Evolutionary conservation across 1,284 basidiomycete species (phyloP).

Genomic region (Athelia sp.): DNA sequence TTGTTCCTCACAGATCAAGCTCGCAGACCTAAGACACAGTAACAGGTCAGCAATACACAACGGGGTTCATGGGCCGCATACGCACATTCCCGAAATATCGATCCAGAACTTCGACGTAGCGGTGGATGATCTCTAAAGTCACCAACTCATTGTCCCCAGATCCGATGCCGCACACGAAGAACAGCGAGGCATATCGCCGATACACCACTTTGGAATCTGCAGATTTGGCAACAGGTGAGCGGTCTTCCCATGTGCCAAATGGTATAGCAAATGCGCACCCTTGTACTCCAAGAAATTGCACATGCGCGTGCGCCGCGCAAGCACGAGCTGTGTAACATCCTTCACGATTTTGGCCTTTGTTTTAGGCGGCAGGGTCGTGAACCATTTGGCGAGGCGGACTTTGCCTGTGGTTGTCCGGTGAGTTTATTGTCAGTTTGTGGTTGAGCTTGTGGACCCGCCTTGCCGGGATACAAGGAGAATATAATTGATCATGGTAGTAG

Average conservation of each 20-base stretch:
- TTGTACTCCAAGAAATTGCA: slow-evolving; percentile 99
- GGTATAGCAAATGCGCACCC: slow-evolving; percentile 48
- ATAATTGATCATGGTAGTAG: slow-evolving; percentile 71
- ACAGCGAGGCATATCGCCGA: slow-evolving; percentile 94
- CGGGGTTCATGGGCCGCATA: slow-evolving; percentile 9
- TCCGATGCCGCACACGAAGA: slow-evolving; percentile 94
- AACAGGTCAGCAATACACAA: not conserved
- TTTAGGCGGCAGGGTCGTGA: slow-evolving; percentile 92
- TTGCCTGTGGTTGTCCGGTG: slow-evolving; percentile 59
- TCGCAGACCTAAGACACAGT: slow-evolving; percentile 78
- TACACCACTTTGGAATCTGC: slow-evolving; percentile 95
- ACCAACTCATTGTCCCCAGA: slow-evolving; percentile 90
- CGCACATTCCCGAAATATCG: slow-evolving; percentile 97
- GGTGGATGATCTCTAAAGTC: slow-evolving; percentile 95
- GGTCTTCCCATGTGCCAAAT: not conserved
- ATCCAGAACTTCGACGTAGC: slow-evolving; percentile 98
- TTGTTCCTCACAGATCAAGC: slow-evolving; percentile 73
- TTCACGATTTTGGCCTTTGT: slow-evolving; percentile 98
- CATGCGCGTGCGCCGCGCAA: slow-evolving; percentile 95
- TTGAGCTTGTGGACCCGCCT: slow-evolving; percentile 45
- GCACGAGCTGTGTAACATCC: slow-evolving; percentile 97
- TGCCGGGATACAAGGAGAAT: slow-evolving; percentile 92
- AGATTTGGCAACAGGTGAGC: slow-evolving; percentile 1
- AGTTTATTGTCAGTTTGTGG: slow-evolving; percentile 5
- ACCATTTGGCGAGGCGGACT: slow-evolving; percentile 98